Percentiles rank a stretch among this genome's conserved stretches.
Evolutionary conservation across 2,329 filamentous ascomycete genomes (phyloP).

Genomic region (Claviceps humidiphila): DNA sequence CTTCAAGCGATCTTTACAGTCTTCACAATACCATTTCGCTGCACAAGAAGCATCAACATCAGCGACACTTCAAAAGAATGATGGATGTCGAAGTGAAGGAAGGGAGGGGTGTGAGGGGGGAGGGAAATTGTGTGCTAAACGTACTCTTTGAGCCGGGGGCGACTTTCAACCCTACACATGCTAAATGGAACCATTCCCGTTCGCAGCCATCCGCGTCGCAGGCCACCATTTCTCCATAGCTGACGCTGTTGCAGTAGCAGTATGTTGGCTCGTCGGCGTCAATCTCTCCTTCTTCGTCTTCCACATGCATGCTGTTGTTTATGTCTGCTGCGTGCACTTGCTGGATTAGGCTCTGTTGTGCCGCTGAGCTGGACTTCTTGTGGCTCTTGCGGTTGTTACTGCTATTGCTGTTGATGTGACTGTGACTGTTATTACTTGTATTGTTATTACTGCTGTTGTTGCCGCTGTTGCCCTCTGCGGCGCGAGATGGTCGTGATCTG

Average conservation of each 20-base stretch:
- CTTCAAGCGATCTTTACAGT: slow-evolving; percentile 57
- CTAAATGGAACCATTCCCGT: slow-evolving; percentile 73
- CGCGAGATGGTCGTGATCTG: slow-evolving; percentile 40
- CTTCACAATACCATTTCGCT: slow-evolving; percentile 76
- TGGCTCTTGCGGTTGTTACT: slow-evolving; percentile 38
- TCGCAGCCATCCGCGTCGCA: slow-evolving; percentile 63
- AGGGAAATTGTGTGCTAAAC: slow-evolving; percentile 18
- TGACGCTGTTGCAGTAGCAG: slow-evolving; percentile 68
- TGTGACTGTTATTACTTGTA: background rate
- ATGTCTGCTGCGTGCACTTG: slow-evolving; percentile 19
- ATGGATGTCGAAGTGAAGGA: background rate
- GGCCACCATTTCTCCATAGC: slow-evolving; percentile 75
- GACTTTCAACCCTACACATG: slow-evolving; percentile 66
- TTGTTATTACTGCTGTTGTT: background rate
- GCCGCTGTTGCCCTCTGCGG: slow-evolving; percentile 18
- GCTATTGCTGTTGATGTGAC: background rate
- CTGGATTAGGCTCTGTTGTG: slow-evolving; percentile 21
- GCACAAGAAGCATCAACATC: background rate
- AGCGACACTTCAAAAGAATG: background rate
- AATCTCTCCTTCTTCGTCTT: slow-evolving; percentile 41
- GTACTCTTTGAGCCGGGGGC: slow-evolving; percentile 64
- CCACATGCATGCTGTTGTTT: slow-evolving; percentile 26
- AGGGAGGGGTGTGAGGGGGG: background rate
- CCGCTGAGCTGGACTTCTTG: slow-evolving; percentile 39
- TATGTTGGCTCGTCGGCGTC: slow-evolving; percentile 62